Percentiles rank a stretch among this genome's conserved stretches.
Evolutionary conservation across 768 basidiomycete genomes (phyloP).

Genomic region (Hydnomerulius pinastri): DNA sequence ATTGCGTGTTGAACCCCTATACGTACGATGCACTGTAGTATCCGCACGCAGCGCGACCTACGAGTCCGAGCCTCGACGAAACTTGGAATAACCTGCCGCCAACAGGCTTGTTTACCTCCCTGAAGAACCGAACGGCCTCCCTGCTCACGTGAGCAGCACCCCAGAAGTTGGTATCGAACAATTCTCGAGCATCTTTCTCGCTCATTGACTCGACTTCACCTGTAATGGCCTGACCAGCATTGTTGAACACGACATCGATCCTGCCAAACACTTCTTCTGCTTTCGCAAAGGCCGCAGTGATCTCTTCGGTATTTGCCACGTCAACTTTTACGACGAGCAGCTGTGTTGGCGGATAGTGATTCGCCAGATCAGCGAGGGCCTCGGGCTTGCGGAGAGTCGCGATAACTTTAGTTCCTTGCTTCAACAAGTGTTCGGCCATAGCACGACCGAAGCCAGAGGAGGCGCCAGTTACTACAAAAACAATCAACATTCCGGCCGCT

Average conservation of each 20-base stretch:
- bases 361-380: slow-evolving; percentile 22
- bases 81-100: slow-evolving; percentile 40
- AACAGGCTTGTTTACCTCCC: slow-evolving; percentile 37
- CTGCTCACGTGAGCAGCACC: slow-evolving; percentile 31
- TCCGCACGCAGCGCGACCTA: slow-evolving; percentile 4
- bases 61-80: slow-evolving; percentile 29
- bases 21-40: slow-evolving; percentile 31
- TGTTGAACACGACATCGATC: slow-evolving; percentile 41
- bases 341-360: slow-evolving; percentile 12
- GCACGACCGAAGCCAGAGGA: slow-evolving; percentile 37
- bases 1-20: no score
- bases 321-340: slow-evolving; percentile 32
- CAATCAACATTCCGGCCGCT: neutral
- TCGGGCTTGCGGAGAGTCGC: slow-evolving; percentile 42
- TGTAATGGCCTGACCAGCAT: slow-evolving; percentile 31
- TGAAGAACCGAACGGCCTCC: slow-evolving; percentile 36
- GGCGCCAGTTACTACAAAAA: slow-evolving; percentile 35
- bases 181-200: slow-evolving; percentile 29
- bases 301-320: slow-evolving; percentile 28
- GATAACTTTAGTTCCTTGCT: slow-evolving; percentile 35
- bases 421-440: slow-evolving; percentile 31
- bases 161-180: slow-evolving; percentile 43
- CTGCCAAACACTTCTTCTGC: slow-evolving; percentile 35
- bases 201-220: slow-evolving; percentile 38
- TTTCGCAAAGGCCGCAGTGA: slow-evolving; percentile 28